phyloP scores from a whole-genome alignment of 805 yeast species.

The Saccharomyces cerevisiae region DNA sequence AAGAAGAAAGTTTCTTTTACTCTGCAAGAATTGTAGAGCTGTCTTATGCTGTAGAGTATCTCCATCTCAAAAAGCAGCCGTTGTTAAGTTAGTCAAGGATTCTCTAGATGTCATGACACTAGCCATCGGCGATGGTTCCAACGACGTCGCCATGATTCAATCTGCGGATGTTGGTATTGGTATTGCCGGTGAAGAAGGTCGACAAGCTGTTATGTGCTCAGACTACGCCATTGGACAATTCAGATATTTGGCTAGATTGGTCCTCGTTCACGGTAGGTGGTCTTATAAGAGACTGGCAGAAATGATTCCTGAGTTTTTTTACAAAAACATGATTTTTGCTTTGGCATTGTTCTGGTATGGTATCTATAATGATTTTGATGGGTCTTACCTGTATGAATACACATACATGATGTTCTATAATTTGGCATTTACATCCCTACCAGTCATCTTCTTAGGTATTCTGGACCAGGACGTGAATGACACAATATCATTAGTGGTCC shows the following conservation, averaged over 20 bases:
- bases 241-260: constrained; percentile 56
- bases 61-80: constrained; percentile 82
- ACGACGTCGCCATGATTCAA: constrained; percentile 87
- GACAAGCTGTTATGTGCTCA: constrained; percentile 83
- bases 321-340: constrained; percentile 69
- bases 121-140: constrained; percentile 85
- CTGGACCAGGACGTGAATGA: constrained; percentile 76
- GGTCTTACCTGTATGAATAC: constrained; percentile 69
- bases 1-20: constrained; percentile 51
- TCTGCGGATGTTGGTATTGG: constrained; percentile 85
- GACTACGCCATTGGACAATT: constrained; percentile 84
- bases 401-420: constrained; percentile 75
- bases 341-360: constrained; percentile 76
- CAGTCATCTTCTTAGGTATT: constrained; percentile 69
- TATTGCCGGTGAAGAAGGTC: constrained; percentile 86
- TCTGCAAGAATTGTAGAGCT: constrained; percentile 74
- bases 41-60: constrained; percentile 84
- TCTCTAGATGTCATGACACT: constrained; percentile 72
- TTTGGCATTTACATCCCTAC: constrained; percentile 75
- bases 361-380: constrained; percentile 65
- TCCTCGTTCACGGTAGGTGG: constrained; percentile 81
- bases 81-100: constrained; percentile 68
- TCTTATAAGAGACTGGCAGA: constrained; percentile 73
- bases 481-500: constrained; percentile 59
- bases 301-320: constrained; percentile 77